phyloP scores from a whole-genome alignment of 2,329 filamentous ascomycete species.

The Coniochaeta hoffmannii region DNA sequence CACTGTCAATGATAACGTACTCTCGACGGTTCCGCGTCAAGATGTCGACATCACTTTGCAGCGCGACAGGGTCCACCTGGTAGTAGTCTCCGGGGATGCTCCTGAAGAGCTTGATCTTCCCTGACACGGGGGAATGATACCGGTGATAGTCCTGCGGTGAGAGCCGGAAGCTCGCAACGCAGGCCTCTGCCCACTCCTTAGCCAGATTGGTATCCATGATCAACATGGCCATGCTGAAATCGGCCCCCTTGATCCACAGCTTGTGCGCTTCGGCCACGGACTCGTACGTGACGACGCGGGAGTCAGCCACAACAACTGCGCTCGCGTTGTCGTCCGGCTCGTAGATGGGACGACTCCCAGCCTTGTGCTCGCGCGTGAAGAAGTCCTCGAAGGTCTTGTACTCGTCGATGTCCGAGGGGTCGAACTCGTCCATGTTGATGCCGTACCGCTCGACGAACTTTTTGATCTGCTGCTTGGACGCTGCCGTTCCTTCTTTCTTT shows the following conservation, averaged over 20 bases:
- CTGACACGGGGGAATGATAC: constrained; percentile 33
- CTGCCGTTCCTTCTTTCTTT: constrained; percentile 19
- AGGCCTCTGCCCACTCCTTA: constrained; percentile 23
- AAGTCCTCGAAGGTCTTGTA: constrained; percentile 30
- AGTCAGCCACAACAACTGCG: constrained; percentile 25
- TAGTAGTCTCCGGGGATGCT: constrained; percentile 35
- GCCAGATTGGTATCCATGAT: constrained; percentile 25
- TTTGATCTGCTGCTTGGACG: constrained; percentile 26
- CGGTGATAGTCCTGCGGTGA: constrained; percentile 38
- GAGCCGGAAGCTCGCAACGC: constrained; percentile 32
- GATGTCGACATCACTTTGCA: constrained; percentile 26
- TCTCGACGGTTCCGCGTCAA: constrained; percentile 28
- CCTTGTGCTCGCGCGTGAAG: constrained; percentile 25
- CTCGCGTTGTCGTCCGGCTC: constrained; percentile 15
- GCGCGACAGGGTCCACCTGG: constrained; percentile 28
- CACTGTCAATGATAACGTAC: constrained; percentile 26
- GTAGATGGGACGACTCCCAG: constrained; percentile 21
- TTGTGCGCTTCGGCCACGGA: constrained; percentile 22
- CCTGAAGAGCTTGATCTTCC: constrained; percentile 26
- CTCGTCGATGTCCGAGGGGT: constrained; percentile 23
- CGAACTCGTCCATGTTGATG: constrained; percentile 29
- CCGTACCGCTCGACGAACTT: constrained; percentile 26
- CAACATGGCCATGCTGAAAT: constrained; percentile 32
- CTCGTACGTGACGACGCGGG: constrained; percentile 26
- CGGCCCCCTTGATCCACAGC: constrained; percentile 35